Evolutionary conservation across 257 asterid species (phyloP).

Genomic region (Gynochthodes officinalis): DNA sequence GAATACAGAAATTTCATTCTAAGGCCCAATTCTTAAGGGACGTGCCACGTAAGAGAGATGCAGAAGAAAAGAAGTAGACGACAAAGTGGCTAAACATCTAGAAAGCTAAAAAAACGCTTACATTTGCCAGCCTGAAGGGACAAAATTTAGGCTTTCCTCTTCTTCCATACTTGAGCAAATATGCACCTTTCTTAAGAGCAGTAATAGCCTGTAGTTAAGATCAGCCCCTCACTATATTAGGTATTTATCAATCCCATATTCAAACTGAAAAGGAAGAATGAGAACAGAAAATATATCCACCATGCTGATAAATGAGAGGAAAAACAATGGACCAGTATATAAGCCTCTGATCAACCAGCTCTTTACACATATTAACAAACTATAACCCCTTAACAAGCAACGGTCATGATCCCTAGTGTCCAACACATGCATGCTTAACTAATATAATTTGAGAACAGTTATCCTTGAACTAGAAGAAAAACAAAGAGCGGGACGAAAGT

Average conservation of each 20-base stretch:
- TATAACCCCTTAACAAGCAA: background rate
- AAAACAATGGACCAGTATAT: background rate
- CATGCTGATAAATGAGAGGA: background rate
- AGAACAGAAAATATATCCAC: background rate
- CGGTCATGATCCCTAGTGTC: background rate
- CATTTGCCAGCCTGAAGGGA: conserved; percentile 87
- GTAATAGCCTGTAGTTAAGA: conserved; percentile 63
- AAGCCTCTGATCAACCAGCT: background rate
- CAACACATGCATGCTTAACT: background rate
- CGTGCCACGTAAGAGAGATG: background rate
- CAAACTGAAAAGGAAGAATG: conserved; percentile 13
- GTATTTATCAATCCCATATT: conserved; percentile 17
- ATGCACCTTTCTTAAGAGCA: conserved; percentile 87
- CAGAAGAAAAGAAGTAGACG: background rate
- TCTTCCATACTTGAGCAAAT: conserved; percentile 83
- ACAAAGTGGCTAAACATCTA: background rate
- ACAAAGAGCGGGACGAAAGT: background rate
- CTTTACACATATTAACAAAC: background rate
- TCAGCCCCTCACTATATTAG: conserved; percentile 27
- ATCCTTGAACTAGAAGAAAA: background rate
- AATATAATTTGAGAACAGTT: background rate
- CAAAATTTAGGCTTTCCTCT: conserved; percentile 95
- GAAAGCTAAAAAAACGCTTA: conserved; percentile 28
- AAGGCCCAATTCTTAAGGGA: background rate
- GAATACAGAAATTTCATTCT: background rate